Evolutionary conservation across 129 eudicot genomes (phyloP).

Genomic region (Erigeron canadensis): DNA sequence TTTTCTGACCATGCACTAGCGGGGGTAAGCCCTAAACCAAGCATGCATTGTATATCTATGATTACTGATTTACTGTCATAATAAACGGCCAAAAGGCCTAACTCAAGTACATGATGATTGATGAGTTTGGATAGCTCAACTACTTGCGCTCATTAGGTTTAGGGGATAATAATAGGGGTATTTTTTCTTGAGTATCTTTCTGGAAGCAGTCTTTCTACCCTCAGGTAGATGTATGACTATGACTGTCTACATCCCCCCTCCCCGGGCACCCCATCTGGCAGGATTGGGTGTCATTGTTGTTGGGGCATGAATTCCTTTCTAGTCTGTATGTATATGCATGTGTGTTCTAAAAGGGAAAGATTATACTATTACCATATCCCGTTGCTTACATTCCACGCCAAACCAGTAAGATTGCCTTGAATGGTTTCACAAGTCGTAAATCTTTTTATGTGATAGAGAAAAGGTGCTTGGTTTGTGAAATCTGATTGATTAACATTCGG

Average conservation of each 20-base stretch:
- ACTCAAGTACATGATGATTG: conserved; percentile 1
- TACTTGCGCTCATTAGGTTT: not conserved
- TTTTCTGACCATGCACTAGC: conserved; percentile 79
- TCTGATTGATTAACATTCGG: not conserved
- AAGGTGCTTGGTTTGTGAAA: not conserved
- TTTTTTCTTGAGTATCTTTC: too few species aligned
- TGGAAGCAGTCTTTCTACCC: too few species aligned
- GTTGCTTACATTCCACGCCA: not conserved
- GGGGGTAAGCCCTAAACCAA: conserved; percentile 64
- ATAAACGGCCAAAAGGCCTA: not conserved
- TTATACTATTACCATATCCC: not conserved
- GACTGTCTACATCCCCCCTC: too few species aligned
- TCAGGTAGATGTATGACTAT: too few species aligned
- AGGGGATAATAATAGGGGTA: too few species aligned
- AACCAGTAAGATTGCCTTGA: not conserved
- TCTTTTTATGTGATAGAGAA: not conserved
- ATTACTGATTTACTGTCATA: not conserved
- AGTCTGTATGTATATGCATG: too few species aligned
- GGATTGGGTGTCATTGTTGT: too few species aligned
- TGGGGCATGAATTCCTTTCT: too few species aligned
- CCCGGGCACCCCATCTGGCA: too few species aligned
- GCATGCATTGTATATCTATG: not conserved
- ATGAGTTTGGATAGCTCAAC: not conserved
- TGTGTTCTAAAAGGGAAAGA: not conserved
- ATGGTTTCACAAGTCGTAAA: not conserved